phyloP scores from a whole-genome alignment of 352 stramenopile species.

The Globisporangium lucens region DNA sequence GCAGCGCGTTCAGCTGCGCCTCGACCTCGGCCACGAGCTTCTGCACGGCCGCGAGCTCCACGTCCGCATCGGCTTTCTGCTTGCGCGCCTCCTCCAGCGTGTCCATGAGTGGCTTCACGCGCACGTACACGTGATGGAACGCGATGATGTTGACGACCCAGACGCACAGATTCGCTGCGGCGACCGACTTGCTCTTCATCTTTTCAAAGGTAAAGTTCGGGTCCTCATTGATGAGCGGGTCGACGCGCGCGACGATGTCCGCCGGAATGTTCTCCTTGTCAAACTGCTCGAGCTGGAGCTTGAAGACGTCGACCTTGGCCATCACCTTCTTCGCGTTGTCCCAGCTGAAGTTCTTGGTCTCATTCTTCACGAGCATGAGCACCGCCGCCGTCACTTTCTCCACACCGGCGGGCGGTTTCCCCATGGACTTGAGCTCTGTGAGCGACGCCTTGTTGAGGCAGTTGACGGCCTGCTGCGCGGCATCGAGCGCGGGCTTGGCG shows the following conservation, averaged over 20 bases:
- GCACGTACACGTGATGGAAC: conserved; percentile 91
- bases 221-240: conserved; percentile 83
- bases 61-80: conserved; percentile 77
- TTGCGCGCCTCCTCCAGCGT: conserved; percentile 77
- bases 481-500: conserved; percentile 81
- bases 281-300: conserved; percentile 87
- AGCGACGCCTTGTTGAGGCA: conserved; percentile 88
- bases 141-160: conserved; percentile 94
- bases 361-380: conserved; percentile 92
- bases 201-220: conserved; percentile 93
- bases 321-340: conserved; percentile 97
- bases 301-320: conserved; percentile 93
- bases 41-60: conserved; percentile 76
- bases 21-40: conserved; percentile 85
- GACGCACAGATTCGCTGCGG: conserved; percentile 89
- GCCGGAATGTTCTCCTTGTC: conserved; percentile 90
- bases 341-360: conserved; percentile 93
- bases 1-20: conserved; percentile 66
- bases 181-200: conserved; percentile 92
- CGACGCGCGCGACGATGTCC: conserved; percentile 83
- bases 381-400: conserved; percentile 89
- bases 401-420: conserved; percentile 82
- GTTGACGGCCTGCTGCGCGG: conserved; percentile 84
- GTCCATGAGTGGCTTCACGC: conserved; percentile 95
- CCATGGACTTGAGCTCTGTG: conserved; percentile 88